Evolutionary conservation across 78 protist species (phyloP).

Genomic region (Dictyostelium intermedium): DNA sequence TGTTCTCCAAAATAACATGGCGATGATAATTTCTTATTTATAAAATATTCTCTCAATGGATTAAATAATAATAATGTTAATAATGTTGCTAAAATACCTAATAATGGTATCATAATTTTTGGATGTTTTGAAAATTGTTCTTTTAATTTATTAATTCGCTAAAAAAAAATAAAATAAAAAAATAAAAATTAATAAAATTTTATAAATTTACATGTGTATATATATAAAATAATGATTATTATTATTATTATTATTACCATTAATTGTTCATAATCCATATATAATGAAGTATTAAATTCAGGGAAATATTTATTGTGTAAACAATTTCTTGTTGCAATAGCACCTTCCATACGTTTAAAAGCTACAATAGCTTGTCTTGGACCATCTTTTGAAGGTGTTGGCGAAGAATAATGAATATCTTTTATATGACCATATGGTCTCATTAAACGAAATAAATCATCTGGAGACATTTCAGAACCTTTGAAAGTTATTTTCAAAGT

Average conservation of each 20-base stretch:
- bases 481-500: constrained; percentile 19
- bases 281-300: constrained; percentile 48
- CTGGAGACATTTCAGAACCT: constrained; percentile 60
- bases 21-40: background rate
- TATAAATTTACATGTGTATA: background rate
- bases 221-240: too few species aligned
- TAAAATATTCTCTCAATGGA: constrained; percentile 59
- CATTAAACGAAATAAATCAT: constrained; percentile 41
- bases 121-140: constrained; percentile 75
- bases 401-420: background rate
- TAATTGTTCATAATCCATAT: constrained; percentile 42
- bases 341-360: constrained; percentile 74
- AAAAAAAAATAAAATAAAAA: background rate
- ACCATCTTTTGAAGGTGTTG: constrained; percentile 14
- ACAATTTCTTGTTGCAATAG: constrained; percentile 70
- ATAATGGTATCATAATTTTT: constrained; percentile 77
- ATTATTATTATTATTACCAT: constrained; percentile 22
- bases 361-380: constrained; percentile 20
- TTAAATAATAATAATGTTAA: constrained; percentile 51
- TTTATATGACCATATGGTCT: constrained; percentile 71
- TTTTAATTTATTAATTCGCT: constrained; percentile 58
- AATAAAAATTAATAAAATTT: background rate
- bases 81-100: constrained; percentile 67
- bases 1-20: constrained; percentile 8
- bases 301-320: constrained; percentile 58